Evolutionary conservation across 176 grass and related monocot species (phyloP).

Genomic region (Neostapfia colusana): DNA sequence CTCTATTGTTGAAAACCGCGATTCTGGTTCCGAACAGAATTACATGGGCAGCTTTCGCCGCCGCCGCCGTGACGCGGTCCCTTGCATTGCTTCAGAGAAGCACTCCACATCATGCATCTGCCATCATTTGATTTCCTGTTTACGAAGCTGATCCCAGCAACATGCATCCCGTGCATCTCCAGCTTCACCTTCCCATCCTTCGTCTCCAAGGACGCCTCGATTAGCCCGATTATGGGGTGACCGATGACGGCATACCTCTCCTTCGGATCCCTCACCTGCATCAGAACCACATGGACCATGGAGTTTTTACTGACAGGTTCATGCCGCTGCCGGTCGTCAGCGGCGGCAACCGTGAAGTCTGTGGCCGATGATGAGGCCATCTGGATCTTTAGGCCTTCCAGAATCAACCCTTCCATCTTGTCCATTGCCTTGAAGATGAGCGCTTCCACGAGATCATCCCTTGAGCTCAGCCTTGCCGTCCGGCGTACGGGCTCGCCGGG

Average conservation of each 20-base stretch:
- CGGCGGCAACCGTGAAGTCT: not conserved
- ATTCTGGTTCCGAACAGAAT: constrained; percentile 40
- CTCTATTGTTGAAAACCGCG: constrained; percentile 36
- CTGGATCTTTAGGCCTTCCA: constrained; percentile 69
- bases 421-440: constrained; percentile 46
- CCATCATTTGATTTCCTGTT: not conserved
- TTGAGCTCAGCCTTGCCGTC: constrained; percentile 7
- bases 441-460: constrained; percentile 43
- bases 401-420: constrained; percentile 46
- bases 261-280: constrained; percentile 63
- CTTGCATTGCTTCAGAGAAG: constrained; percentile 40
- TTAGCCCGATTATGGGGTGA: constrained; percentile 59
- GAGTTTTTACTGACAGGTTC: constrained; percentile 13
- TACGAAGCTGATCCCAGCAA: constrained; percentile 53
- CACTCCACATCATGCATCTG: constrained; percentile 59
- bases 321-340: not conserved
- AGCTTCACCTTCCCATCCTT: constrained; percentile 28
- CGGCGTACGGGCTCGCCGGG: constrained; percentile 10
- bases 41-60: constrained; percentile 36
- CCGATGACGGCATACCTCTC: constrained; percentile 46
- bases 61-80: not conserved
- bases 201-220: constrained; percentile 42
- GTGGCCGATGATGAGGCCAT: constrained; percentile 20
- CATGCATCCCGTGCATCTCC: constrained; percentile 41
- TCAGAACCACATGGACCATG: constrained; percentile 53